Conservation (phyloP, 2,329 filamentous ascomycete genomes). For the Cytospora piceicola region DNA sequence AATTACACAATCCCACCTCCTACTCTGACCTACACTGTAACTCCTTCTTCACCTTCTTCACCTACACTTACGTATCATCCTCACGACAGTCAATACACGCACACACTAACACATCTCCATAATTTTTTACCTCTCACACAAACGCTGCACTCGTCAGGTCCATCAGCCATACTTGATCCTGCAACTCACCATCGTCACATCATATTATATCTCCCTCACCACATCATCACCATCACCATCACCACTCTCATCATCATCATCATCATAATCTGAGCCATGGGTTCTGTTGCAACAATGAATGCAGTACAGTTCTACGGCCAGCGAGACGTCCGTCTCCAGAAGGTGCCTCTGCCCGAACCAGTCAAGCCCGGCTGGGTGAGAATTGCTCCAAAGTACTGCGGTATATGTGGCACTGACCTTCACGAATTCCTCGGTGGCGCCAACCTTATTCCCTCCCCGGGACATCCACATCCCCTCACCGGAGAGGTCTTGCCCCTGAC, state of each 20-base stretch:
- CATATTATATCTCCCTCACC: no score
- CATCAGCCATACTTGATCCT: no score
- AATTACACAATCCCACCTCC: neutral
- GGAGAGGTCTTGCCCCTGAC: constrained; percentile 59
- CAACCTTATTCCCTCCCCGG: constrained; percentile 38
- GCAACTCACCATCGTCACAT: no score
- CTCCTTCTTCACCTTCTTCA: neutral
- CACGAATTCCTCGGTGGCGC: constrained; percentile 41
- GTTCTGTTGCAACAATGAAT: constrained; percentile 23
- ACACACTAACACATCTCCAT: no score
- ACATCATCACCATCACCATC: neutral
- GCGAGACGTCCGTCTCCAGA: constrained; percentile 29
- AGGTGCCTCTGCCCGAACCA: constrained; percentile 22
- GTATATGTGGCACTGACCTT: constrained; percentile 43
- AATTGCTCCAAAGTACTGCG: constrained; percentile 39
- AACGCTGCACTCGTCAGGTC: no score
- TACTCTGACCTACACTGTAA: neutral
- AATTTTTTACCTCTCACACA: no score
- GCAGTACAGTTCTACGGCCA: constrained; percentile 30
- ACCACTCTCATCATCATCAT: neutral
- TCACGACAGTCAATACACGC: neutral
- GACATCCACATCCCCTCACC: constrained; percentile 58
- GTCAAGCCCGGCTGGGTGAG: constrained; percentile 32
- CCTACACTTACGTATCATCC: neutral
- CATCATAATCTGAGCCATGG: constrained; percentile 1